Conservation (phyloP, 768 basidiomycete genomes). For the Lanmaoa pseudosensibilis region DNA sequence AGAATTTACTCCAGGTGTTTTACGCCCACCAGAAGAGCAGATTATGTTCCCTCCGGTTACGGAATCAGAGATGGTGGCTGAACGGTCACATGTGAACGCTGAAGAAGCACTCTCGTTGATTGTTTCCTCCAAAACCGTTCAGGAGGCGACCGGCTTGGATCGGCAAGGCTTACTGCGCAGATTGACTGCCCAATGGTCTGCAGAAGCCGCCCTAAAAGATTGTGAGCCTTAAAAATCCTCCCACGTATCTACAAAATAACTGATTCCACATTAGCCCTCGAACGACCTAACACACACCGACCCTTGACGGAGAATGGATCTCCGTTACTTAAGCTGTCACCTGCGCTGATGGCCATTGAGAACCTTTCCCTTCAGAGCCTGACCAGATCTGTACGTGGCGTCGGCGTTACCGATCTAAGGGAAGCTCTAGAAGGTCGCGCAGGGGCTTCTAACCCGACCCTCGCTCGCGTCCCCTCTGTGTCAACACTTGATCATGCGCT, state of each 20-base stretch:
- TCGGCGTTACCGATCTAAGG: constrained; percentile 85
- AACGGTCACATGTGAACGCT: constrained; percentile 46
- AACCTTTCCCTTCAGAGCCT: constrained; percentile 87
- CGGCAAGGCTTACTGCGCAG: constrained; percentile 52
- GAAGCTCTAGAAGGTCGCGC: constrained; percentile 86
- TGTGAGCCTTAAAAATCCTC: constrained; percentile 49
- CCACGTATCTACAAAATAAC: constrained; percentile 13
- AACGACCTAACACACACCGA: constrained; percentile 54
- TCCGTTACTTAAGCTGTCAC: constrained; percentile 77
- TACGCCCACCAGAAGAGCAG: constrained; percentile 47
- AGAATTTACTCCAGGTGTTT: constrained; percentile 38
- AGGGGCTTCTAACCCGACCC: constrained; percentile 76
- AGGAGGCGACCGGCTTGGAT: constrained; percentile 65
- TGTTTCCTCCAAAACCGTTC: constrained; percentile 51
- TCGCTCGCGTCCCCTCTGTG: constrained; percentile 68
- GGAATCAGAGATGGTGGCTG: constrained; percentile 21
- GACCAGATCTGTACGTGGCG: constrained; percentile 71
- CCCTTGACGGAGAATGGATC: constrained; percentile 68
- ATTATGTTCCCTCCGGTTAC: constrained; percentile 39
- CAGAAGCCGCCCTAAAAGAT: constrained; percentile 69
- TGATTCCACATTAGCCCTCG: constrained; percentile 45
- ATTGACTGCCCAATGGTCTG: constrained; percentile 66
- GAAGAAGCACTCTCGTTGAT: constrained; percentile 58
- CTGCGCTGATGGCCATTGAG: constrained; percentile 87
- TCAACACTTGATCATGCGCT: constrained; percentile 75